phyloP scores from a whole-genome alignment of 768 basidiomycete genomes.

The Leccinum aurantiacum region DNA sequence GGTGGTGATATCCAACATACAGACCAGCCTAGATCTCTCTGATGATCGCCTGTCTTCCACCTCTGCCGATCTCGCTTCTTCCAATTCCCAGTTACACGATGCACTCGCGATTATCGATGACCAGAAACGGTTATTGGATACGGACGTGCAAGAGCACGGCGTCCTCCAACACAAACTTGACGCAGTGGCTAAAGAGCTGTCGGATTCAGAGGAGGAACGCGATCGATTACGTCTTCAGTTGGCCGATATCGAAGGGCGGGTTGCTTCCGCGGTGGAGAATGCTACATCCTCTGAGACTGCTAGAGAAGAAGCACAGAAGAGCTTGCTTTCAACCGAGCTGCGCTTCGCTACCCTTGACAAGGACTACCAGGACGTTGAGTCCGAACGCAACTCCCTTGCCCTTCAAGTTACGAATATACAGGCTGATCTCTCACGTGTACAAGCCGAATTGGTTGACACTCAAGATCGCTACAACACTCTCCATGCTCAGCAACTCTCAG shows the following conservation, averaged over 20 bases:
- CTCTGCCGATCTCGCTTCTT: slow-evolving; percentile 15
- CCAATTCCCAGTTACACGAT: slow-evolving; percentile 17
- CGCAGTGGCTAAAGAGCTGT: slow-evolving; percentile 34
- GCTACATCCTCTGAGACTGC: slow-evolving; percentile 34
- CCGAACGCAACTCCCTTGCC: slow-evolving; percentile 64
- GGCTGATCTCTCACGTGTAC: slow-evolving; percentile 52
- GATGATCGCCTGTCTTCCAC: slow-evolving; percentile 13
- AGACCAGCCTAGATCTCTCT: slow-evolving; percentile 29
- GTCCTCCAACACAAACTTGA: slow-evolving; percentile 35
- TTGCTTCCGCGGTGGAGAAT: slow-evolving; percentile 33
- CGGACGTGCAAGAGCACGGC: slow-evolving; percentile 24
- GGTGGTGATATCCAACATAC: slow-evolving; percentile 41
- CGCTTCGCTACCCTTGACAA: slow-evolving; percentile 46
- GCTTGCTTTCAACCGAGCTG: slow-evolving; percentile 33
- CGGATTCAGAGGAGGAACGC: slow-evolving; percentile 31
- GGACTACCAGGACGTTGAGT: slow-evolving; percentile 55
- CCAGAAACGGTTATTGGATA: slow-evolving; percentile 15
- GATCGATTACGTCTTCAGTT: slow-evolving; percentile 27
- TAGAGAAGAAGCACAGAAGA: slow-evolving; percentile 36
- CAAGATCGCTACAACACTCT: slow-evolving; percentile 62
- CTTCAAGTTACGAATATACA: slow-evolving; percentile 65
- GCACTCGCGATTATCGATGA: slow-evolving; percentile 19
- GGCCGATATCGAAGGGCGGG: slow-evolving; percentile 38
- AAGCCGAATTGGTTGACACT: slow-evolving; percentile 53
- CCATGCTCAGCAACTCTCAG: slow-evolving; percentile 65